These are phyloP conservation scores for Ettlia oleoabundans DNA, from an alignment of 139 green algal species.

Conservation along the genomic window DNA sequence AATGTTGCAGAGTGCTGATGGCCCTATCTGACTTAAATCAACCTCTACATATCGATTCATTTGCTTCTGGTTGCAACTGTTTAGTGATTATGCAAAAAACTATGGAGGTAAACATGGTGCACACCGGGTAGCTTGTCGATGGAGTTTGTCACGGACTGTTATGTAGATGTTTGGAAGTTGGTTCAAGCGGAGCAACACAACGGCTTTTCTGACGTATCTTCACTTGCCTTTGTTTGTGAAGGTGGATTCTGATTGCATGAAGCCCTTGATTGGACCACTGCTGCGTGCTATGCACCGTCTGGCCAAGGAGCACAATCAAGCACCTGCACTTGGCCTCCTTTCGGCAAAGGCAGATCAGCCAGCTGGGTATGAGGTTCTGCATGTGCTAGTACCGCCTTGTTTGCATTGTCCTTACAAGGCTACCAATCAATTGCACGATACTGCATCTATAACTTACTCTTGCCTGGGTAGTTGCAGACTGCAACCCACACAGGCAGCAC, in stretches of 20 bases:
- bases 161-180: neutral
- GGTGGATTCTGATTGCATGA: slow-evolving; percentile 47
- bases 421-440: too few species aligned
- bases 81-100: slow-evolving; percentile 34
- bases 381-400: too few species aligned
- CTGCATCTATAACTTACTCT: neutral
- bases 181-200: neutral
- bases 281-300: slow-evolving; percentile 71
- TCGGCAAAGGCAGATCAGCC: slow-evolving; percentile 33
- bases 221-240: neutral
- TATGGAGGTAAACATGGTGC: too few species aligned
- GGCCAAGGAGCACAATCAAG: slow-evolving; percentile 62
- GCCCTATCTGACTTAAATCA: neutral
- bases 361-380: neutral
- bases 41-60: neutral
- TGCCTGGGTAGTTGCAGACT: neutral
- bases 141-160: neutral
- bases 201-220: neutral
- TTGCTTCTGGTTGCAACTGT: slow-evolving; percentile 35
- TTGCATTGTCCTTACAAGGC: too few species aligned
- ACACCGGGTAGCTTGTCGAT: too few species aligned
- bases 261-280: slow-evolving; percentile 58
- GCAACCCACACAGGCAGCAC: neutral
- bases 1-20: slow-evolving; percentile 20
- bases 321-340: slow-evolving; percentile 38